Base-by-base conservation (phyloP, 768 basidiomycete genomes). In the Russula vinacea region DNA sequence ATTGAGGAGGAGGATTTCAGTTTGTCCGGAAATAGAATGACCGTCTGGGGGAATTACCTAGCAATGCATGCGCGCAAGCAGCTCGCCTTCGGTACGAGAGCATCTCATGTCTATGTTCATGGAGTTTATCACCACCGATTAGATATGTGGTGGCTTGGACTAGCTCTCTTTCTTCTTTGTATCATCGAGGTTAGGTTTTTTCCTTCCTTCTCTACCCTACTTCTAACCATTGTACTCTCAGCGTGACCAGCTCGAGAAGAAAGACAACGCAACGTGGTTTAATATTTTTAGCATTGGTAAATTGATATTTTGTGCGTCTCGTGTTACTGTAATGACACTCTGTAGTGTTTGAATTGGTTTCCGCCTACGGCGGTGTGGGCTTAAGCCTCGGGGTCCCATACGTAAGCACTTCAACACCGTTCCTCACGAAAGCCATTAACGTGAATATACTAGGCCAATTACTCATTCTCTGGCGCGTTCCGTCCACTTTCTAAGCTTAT, bases 91-190 rank as follows among this genome's bases (percentile, higher is more conserved):
- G 93, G 92, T 90, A 67, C 61, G 82, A 71, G 10, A 13, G 3
- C 26, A 3, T 42, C 45, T 40, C 22, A 32, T 39, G 17, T 26
- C 26, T 6, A 40, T 44, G 6, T 24, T 39, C 16, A 3, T 19
- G 2, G 59, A 44, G 59, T 62, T 64, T 47, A 54, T 17, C n/a
- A 62, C 9, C 37, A 14, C 4, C 50, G 53, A n/a, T 16, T 67
- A 94, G 95, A 97, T 75, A 93, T 98, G 84, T 97, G 95, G 96
- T 97, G 94, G 94, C 74, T 98, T 24, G 89, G 79, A 0, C 74
- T 92, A 14, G 93, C 92, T 0, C 74, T 98, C 14, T 94, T 94
- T 76, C 74, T 97, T 2, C 79, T 98, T 45, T 98, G 95, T 73
- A 96, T 98, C 68, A 86, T 97, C 66, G 97, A 98, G 82, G 92